Percentiles rank a stretch among this genome's conserved stretches.
phyloP scores from a whole-genome alignment of 768 basidiomycete genomes.

The Cantharellus anzutake region DNA sequence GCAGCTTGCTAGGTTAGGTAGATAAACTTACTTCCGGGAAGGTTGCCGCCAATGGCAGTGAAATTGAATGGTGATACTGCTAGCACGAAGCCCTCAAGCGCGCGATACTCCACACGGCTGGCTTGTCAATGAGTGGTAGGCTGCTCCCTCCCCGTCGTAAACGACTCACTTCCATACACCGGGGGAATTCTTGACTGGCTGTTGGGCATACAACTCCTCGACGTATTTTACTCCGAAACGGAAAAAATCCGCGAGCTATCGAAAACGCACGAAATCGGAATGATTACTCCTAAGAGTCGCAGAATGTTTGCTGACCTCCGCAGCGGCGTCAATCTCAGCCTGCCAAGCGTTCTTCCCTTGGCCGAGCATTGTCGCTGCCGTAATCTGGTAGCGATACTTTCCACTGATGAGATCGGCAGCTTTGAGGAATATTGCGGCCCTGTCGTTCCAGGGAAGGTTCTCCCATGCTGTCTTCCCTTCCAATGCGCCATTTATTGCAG shows the following conservation, averaged over 20 bases:
- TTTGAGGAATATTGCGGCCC: conserved; percentile 95
- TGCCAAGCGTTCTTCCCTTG: conserved; percentile 99
- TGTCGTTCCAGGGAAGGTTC: conserved; percentile 85
- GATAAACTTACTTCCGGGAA: conserved; percentile 37
- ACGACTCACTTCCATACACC: conserved; percentile 84
- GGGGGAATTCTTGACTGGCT: conserved; percentile 68
- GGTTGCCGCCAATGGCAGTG: conserved; percentile 94
- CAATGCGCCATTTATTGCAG: conserved; percentile 76
- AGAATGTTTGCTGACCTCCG: conserved; percentile 44
- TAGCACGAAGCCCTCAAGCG: conserved; percentile 95
- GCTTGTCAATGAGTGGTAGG: neutral
- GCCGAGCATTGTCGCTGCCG: conserved; percentile 94
- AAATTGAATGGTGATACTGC: conserved; percentile 98
- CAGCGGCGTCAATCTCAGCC: conserved; percentile 97
- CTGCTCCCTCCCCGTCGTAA: neutral
- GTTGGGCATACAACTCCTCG: conserved; percentile 81
- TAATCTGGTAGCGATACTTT: conserved; percentile 86
- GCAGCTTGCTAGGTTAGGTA: neutral
- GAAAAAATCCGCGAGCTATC: conserved; percentile 75
- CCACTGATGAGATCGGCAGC: conserved; percentile 90
- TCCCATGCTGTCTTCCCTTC: conserved; percentile 84
- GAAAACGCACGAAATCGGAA: neutral
- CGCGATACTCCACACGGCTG: conserved; percentile 89
- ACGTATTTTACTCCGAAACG: conserved; percentile 94
- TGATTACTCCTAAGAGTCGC: neutral